A percentile compares a stretch with the other conserved stretches of the same genome.
These are phyloP conservation scores for Anisogramma anomala DNA, from an alignment of 2,329 filamentous ascomycete genomes.

Conservation along the genomic window DNA sequence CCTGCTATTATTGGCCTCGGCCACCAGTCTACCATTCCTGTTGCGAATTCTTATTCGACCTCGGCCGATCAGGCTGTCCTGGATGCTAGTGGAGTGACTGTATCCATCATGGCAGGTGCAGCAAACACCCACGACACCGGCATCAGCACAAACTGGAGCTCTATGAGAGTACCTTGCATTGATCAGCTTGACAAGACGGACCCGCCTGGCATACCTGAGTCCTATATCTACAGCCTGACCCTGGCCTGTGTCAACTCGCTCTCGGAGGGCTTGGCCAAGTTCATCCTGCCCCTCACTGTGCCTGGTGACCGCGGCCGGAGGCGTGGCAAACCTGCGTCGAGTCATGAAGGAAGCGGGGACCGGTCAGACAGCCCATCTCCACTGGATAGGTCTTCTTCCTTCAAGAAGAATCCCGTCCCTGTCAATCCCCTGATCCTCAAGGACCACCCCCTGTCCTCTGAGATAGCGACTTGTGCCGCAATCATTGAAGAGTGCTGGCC, in stretches of 20 bases:
- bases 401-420: conserved; percentile 65
- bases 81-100: conserved; percentile 76
- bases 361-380: conserved; percentile 29
- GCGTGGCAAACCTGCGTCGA: conserved; percentile 31
- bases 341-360: conserved; percentile 18
- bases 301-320: conserved; percentile 55
- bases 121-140: conserved; percentile 59
- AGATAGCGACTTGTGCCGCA: conserved; percentile 65
- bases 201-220: conserved; percentile 71
- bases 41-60: conserved; percentile 42
- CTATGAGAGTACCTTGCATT: conserved; percentile 74
- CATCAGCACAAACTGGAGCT: conserved; percentile 87
- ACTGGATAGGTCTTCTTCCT: conserved; percentile 52
- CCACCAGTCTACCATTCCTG: conserved; percentile 75
- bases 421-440: conserved; percentile 71
- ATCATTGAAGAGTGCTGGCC: conserved; percentile 94
- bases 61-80: conserved; percentile 75
- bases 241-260: conserved; percentile 81
- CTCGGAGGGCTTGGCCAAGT: conserved; percentile 86
- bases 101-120: conserved; percentile 63
- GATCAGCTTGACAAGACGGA: conserved; percentile 92
- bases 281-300: conserved; percentile 82
- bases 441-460: conserved; percentile 57
- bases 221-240: conserved; percentile 84
- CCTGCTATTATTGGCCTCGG: conserved; percentile 79